Percentiles rank a stretch among this genome's conserved stretches.
phyloP scores from a whole-genome alignment of 352 stramenopile species.

The Globisporangium echinulatum region DNA sequence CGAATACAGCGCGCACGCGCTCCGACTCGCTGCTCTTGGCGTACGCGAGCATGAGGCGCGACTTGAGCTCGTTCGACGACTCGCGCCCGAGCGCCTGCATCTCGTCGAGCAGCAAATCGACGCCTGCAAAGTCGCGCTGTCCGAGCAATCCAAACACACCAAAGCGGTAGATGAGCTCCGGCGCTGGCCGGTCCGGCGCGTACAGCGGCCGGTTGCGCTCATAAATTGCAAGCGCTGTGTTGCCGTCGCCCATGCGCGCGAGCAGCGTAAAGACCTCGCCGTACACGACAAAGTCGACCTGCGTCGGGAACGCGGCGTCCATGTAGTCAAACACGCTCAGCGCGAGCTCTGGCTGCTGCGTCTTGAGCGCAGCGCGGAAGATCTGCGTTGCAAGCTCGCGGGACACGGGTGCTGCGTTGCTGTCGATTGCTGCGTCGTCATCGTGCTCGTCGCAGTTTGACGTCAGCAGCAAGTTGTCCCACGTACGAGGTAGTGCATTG shows the following conservation, averaged over 20 bases:
- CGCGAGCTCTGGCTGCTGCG: conserved; percentile 22
- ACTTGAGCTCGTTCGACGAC: conserved; percentile 35
- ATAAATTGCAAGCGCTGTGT: conserved; percentile 24
- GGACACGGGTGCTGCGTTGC: conserved; percentile 5
- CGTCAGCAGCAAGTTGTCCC: conserved; percentile 15
- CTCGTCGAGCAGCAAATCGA: conserved; percentile 26
- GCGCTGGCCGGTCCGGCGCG: conserved; percentile 14
- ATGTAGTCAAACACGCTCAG: conserved; percentile 33
- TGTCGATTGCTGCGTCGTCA: neutral
- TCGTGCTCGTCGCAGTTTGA: conserved; percentile 5
- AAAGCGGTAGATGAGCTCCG: conserved; percentile 59
- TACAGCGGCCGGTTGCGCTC: conserved; percentile 23
- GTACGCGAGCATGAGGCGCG: conserved; percentile 36
- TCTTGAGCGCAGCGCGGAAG: conserved; percentile 23
- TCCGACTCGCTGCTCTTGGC: conserved; percentile 26
- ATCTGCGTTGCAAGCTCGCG: conserved; percentile 22
- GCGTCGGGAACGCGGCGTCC: conserved; percentile 23
- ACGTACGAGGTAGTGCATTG: conserved; percentile 19
- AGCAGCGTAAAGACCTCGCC: conserved; percentile 39
- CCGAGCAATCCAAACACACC: conserved; percentile 37
- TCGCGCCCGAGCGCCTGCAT: conserved; percentile 24
- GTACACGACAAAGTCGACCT: conserved; percentile 32
- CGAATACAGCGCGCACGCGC: conserved; percentile 26
- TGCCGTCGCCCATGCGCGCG: conserved; percentile 11
- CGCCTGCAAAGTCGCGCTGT: conserved; percentile 21